These are phyloP conservation scores for Xerocomellus dryophilus DNA, from an alignment of 768 basidiomycete genomes.

Conservation along the genomic window DNA sequence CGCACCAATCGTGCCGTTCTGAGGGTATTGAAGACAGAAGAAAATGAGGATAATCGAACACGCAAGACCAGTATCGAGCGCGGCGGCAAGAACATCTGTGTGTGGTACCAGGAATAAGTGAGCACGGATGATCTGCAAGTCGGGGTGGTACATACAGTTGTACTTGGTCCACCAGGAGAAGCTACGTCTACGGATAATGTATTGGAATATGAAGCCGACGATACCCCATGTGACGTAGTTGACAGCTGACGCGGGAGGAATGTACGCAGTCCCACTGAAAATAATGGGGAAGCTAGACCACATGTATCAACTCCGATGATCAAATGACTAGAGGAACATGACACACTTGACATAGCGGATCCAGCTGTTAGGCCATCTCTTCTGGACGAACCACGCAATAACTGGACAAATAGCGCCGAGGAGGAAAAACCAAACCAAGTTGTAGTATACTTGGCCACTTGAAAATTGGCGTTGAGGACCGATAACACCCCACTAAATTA, in stretches of 20 bases:
- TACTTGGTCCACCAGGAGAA: slow-evolving; percentile 70
- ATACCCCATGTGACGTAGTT: slow-evolving; percentile 71
- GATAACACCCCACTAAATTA: slow-evolving; percentile 64
- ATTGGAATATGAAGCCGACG: slow-evolving; percentile 67
- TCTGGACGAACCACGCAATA: slow-evolving; percentile 49
- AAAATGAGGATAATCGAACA: slow-evolving; percentile 55
- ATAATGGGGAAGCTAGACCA: slow-evolving; percentile 42
- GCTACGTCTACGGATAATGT: slow-evolving; percentile 55
- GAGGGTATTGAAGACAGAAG: slow-evolving; percentile 62
- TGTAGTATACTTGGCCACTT: slow-evolving; percentile 59
- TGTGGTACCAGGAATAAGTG: not conserved
- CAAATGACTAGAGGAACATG: not conserved
- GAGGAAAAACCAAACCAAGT: slow-evolving; percentile 75
- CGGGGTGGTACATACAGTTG: slow-evolving; percentile 27
- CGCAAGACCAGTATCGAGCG: slow-evolving; percentile 67
- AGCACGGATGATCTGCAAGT: slow-evolving; percentile 9
- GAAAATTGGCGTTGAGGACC: slow-evolving; percentile 78
- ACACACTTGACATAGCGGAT: slow-evolving; percentile 64
- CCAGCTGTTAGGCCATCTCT: slow-evolving; percentile 64
- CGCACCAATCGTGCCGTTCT: slow-evolving; percentile 56
- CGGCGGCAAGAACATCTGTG: slow-evolving; percentile 63
- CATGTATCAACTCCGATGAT: not conserved
- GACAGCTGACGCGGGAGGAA: slow-evolving; percentile 62
- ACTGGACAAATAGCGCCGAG: slow-evolving; percentile 64
- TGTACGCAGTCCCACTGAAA: slow-evolving; percentile 57